These are phyloP conservation scores for Daldinia decipiens DNA, from an alignment of 495 filamentous ascomycete genomes.

Conservation along the genomic window DNA sequence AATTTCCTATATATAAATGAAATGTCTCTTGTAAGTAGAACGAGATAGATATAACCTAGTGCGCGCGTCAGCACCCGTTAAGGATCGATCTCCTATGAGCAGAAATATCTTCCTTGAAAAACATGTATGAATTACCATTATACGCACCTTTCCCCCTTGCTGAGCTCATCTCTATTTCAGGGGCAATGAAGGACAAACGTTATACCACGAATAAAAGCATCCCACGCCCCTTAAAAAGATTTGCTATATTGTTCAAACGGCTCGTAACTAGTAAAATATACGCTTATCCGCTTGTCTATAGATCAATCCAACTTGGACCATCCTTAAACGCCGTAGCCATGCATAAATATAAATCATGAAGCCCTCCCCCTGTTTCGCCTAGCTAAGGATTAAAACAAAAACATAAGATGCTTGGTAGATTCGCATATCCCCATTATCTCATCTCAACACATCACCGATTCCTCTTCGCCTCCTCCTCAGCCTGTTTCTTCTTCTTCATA, in stretches of 20 bases:
- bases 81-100: neutral
- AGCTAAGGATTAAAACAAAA: neutral
- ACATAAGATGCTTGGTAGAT: neutral
- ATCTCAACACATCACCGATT: neutral
- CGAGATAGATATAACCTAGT: neutral
- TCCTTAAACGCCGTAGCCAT: slow-evolving; percentile 23
- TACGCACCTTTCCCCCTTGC: neutral
- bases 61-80: neutral
- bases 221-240: neutral
- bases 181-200: neutral
- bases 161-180: neutral
- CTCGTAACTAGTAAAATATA: slow-evolving; percentile 5
- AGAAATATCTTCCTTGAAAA: neutral
- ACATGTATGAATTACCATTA: neutral
- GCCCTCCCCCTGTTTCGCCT: neutral
- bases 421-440: neutral
- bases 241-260: neutral
- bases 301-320: neutral
- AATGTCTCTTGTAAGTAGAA: neutral
- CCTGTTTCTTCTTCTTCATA: slow-evolving; percentile 64
- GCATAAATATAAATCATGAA: slow-evolving; percentile 3
- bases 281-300: neutral
- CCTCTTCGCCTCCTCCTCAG: slow-evolving; percentile 39
- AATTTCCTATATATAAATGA: neutral
- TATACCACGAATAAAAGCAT: neutral